Conservation (phyloP, 2,329 filamentous ascomycete species). For the Fusarium phyllophilum region DNA sequence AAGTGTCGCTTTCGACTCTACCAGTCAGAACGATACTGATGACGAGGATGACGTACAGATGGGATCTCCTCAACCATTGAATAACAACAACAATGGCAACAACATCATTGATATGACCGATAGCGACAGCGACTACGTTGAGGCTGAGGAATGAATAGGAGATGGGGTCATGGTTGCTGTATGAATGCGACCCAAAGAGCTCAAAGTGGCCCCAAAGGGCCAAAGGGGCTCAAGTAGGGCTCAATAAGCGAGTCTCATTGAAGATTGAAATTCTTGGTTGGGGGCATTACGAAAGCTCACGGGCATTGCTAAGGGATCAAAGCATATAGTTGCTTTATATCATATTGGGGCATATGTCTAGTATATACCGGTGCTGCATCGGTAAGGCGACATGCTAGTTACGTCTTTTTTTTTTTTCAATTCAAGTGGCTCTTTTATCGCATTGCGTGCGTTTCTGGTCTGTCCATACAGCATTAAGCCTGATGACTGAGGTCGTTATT, state of each 20-base stretch:
- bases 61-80: neutral
- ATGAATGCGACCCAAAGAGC: neutral
- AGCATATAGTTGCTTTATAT: neutral
- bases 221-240: neutral
- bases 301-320: neutral
- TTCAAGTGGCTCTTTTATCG: neutral
- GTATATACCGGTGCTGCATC: neutral
- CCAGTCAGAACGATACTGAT: neutral
- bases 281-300: neutral
- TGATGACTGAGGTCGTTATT: neutral
- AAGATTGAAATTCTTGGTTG: neutral
- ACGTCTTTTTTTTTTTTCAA: neutral
- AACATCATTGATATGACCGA: neutral
- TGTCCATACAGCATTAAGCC: no score
- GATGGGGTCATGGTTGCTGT: neutral
- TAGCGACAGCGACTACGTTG: neutral
- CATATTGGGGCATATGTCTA: neutral
- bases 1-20: constrained; percentile 38
- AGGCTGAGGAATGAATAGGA: neutral
- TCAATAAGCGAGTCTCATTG: neutral
- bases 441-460: no score
- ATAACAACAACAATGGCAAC: neutral
- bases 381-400: neutral
- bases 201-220: neutral
- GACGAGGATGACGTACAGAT: neutral